A percentile compares a stretch with the other conserved stretches of the same genome.
Conservation (phyloP, 352 stramenopile genomes). For the Globisporangium camurandrum region DNA sequence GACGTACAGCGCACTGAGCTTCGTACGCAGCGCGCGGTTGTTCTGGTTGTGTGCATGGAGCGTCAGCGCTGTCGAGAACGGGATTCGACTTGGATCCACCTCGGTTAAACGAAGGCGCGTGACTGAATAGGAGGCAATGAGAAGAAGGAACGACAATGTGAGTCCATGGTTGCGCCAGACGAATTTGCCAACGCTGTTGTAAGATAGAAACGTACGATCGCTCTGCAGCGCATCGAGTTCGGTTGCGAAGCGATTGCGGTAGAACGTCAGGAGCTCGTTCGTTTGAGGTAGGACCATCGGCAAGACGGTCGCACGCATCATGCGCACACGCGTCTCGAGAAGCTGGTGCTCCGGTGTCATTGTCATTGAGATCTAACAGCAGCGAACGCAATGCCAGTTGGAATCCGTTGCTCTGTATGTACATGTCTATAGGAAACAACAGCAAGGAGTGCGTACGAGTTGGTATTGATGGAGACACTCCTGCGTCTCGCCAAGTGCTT, state of each 20-base stretch:
- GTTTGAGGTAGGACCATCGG: constrained; percentile 49
- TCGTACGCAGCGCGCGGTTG: constrained; percentile 51
- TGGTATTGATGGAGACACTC: constrained; percentile 47
- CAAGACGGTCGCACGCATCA: constrained; percentile 61
- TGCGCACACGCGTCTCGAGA: constrained; percentile 28
- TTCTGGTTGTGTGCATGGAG: constrained; percentile 63
- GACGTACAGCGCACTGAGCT: constrained; percentile 45
- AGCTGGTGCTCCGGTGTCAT: constrained; percentile 10
- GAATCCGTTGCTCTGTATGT: constrained; percentile 16
- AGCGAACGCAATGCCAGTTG: constrained; percentile 10
- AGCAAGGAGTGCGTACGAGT: constrained; percentile 15
- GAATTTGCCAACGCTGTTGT: no score
- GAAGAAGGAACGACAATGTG: neutral
- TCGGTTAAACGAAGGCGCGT: constrained; percentile 23
- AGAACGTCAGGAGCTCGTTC: constrained; percentile 39
- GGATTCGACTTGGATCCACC: constrained; percentile 44
- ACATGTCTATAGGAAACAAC: neutral
- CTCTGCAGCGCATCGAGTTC: constrained; percentile 32
- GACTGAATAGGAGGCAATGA: no score
- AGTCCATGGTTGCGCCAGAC: no score
- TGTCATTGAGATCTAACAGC: neutral
- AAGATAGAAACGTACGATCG: constrained; percentile 21
- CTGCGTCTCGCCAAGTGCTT: constrained; percentile 49
- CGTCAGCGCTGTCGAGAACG: constrained; percentile 48
- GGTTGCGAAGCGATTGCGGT: constrained; percentile 30